Conservation (phyloP, 2,329 filamentous ascomycete species). For the Alternaria gaisen region DNA sequence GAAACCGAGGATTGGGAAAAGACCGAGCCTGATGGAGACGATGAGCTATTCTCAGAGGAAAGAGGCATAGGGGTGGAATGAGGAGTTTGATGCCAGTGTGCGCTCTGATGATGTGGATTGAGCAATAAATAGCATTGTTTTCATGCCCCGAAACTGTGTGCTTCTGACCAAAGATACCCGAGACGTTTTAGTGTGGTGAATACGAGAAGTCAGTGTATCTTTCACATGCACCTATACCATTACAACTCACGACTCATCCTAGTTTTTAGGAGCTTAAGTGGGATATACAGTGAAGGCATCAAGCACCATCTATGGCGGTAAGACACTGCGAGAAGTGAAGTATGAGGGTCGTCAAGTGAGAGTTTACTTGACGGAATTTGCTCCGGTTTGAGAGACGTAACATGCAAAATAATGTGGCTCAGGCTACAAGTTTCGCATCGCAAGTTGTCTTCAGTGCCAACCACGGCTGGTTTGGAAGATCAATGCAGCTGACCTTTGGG, state of each 20-base stretch:
- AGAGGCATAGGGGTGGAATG: background rate
- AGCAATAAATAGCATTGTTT: background rate
- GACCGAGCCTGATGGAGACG: background rate
- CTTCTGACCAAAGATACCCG: background rate
- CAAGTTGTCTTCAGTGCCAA: background rate
- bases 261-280: background rate
- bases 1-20: constrained; percentile 4
- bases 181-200: background rate
- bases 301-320: background rate
- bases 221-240: too few species aligned
- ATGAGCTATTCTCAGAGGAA: background rate
- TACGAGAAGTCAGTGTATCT: too few species aligned
- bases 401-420: background rate
- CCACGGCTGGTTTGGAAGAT: background rate
- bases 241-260: background rate
- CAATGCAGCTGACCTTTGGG: background rate
- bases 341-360: background rate
- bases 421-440: background rate
- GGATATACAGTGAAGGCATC: background rate
- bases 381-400: background rate
- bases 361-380: background rate
- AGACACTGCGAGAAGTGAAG: background rate
- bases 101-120: background rate
- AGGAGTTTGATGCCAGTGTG: background rate
- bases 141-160: background rate